Evolutionary conservation across 2,329 filamentous ascomycete species (phyloP), one percentile per base, ranked within the genome.

Genomic region (Zymoseptoria pseudotritici): DNA sequence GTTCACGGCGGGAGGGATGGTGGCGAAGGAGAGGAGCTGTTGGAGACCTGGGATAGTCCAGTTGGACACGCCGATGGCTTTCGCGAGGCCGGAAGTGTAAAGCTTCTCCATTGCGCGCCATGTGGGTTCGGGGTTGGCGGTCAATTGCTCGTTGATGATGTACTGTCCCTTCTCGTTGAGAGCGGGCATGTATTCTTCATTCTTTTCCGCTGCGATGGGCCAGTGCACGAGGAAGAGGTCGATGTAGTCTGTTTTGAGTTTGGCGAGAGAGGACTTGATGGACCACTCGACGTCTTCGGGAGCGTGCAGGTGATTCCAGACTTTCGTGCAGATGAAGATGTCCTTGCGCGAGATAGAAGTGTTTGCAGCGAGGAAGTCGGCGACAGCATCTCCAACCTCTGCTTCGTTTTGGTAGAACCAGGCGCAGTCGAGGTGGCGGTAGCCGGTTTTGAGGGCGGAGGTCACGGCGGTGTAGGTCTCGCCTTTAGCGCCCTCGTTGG

Each of bases 61-160:
- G 73, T 83, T 82, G 67, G 76, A 80, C 42, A 83, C 78, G 54
- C 80, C 80, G 58, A 83, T 81, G 49, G 78, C 76, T 62, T 78
- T 78, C 21, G 79, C 77, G 71, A 84, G 84, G 63, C 81, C 80
- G 50, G 78, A 77, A 50, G 74, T 72, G 7, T 82, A 75, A n/a
- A 86, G 73, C 59, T 77, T 78, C 73, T 87, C 85, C 82, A 87
- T 83, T 53, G 82, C 82, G 50, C 78, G 75, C 83, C 83, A 85
- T 53, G 85, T 87, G 26, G 82, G 82, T 74, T 83, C 79, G 1
- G 82, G 85, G 78, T 89, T 86, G 70, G 86, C 80, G 21, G 86
- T 89, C 61, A 87, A 76, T 36, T 79, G 80, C 72, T 86, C 79
- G 71, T 86, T 83, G 77, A 85, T 85, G 56, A 86, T 73, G 71